Conservation (phyloP, 768 basidiomycete species). For the Termitomyces sp. region DNA sequence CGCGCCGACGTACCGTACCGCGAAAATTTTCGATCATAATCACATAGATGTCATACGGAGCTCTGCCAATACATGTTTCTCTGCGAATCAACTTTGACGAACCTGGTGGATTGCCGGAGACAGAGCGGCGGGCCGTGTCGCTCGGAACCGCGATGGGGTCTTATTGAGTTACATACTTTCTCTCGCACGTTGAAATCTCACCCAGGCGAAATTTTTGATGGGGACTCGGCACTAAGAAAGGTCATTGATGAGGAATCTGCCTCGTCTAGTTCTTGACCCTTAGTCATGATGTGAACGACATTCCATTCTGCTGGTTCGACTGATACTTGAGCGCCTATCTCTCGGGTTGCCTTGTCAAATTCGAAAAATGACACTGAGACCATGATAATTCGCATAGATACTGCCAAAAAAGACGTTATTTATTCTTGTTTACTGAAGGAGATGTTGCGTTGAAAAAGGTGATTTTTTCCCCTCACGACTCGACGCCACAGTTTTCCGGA, state of each 20-base stretch:
- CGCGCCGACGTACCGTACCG: neutral
- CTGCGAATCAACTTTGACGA: neutral
- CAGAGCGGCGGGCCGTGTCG: conserved; percentile 1
- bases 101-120: conserved; percentile 3
- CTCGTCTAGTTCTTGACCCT: conserved; percentile 1
- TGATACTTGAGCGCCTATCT: neutral
- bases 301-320: neutral
- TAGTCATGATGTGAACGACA: conserved; percentile 1
- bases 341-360: neutral
- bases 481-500: conserved; percentile 20
- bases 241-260: conserved; percentile 1
- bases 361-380: neutral
- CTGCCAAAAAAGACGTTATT: conserved; percentile 6
- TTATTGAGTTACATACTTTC: neutral
- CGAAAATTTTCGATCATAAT: conserved; percentile 1
- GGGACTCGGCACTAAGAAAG: conserved; percentile 7
- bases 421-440: conserved; percentile 8
- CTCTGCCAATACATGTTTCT: neutral
- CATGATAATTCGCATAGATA: conserved; percentile 17
- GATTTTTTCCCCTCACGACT: conserved; percentile 12
- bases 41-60: neutral
- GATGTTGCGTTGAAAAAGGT: conserved; percentile 1
- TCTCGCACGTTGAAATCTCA: conserved; percentile 10
- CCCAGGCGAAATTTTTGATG: conserved; percentile 8
- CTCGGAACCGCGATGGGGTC: conserved; percentile 6